Percentiles rank a stretch among this genome's conserved stretches.
These are phyloP conservation scores for Cladosporium cucumerinum DNA, from an alignment of 2,329 filamentous ascomycete genomes.

Conservation along the genomic window DNA sequence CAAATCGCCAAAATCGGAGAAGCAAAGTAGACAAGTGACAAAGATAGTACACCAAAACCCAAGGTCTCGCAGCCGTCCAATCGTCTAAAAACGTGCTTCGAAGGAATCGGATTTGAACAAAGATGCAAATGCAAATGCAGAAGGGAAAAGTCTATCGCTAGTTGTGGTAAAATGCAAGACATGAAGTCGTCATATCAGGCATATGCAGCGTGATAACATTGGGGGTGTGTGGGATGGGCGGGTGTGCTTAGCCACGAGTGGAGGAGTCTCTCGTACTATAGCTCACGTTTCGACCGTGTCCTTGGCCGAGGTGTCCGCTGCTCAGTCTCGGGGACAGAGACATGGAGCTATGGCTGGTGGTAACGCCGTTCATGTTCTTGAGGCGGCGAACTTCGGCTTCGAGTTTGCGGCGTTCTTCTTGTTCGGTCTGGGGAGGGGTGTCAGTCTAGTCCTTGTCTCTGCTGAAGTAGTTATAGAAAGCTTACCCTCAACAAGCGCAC, in stretches of 20 bases:
- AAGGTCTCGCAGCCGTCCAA: not conserved
- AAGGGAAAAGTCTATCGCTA: not conserved
- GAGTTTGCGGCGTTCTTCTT: constrained; percentile 66
- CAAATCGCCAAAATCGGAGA: not conserved
- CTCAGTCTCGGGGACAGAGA: constrained; percentile 7
- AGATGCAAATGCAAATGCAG: not conserved
- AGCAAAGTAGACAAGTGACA: not conserved
- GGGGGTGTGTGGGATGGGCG: not conserved
- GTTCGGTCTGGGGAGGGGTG: constrained; percentile 55
- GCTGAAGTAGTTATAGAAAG: constrained; percentile 20
- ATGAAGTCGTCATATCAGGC: not conserved
- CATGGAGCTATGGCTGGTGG: not conserved
- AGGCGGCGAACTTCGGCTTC: constrained; percentile 60
- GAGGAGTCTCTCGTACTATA: constrained; percentile 16
- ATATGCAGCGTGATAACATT: not conserved
- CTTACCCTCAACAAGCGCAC: constrained; percentile 63
- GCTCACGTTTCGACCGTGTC: constrained; percentile 11
- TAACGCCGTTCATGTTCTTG: constrained; percentile 4
- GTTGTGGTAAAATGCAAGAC: not conserved
- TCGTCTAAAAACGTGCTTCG: not conserved
- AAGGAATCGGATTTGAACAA: not conserved
- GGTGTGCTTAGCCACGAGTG: constrained; percentile 8
- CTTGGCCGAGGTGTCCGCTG: constrained; percentile 9
- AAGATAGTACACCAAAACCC: not conserved
- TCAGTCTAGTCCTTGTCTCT: not conserved